Evolutionary conservation across 805 yeast species (phyloP).

Genomic region (Diddensiella caesifluorescens): DNA sequence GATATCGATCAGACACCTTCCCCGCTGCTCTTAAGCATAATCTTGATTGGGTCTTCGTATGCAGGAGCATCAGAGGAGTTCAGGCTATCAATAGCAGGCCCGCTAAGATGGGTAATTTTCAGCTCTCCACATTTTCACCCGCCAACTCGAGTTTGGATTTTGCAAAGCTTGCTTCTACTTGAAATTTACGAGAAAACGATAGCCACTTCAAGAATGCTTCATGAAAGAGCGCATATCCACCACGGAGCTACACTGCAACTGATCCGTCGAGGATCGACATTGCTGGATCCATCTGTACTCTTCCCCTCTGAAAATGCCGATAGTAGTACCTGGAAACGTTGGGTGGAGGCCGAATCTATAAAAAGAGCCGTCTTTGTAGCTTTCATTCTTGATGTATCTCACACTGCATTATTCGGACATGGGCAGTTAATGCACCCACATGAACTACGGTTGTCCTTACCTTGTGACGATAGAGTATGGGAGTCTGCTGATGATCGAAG

Average conservation of each 20-base stretch:
- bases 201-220: conserved; percentile 56
- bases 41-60: conserved; percentile 49
- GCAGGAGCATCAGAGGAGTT: conserved; percentile 29
- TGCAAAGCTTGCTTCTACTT: conserved; percentile 64
- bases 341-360: conserved; percentile 77
- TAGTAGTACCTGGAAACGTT: conserved; percentile 41
- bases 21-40: conserved; percentile 48
- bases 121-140: conserved; percentile 66
- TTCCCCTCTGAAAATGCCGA: conserved; percentile 26
- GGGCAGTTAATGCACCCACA: conserved; percentile 50
- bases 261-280: conserved; percentile 50
- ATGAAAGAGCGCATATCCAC: conserved; percentile 78
- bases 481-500: conserved; percentile 29
- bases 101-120: conserved; percentile 66
- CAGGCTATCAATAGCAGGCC: conserved; percentile 44
- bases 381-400: conserved; percentile 71
- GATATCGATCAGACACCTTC: conserved; percentile 44
- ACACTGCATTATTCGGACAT: conserved; percentile 74
- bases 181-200: conserved; percentile 76
- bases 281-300: conserved; percentile 37
- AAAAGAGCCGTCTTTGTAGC: conserved; percentile 77
- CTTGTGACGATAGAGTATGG: conserved; percentile 61
- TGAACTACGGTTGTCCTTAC: conserved; percentile 55
- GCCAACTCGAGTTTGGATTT: conserved; percentile 69
- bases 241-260: conserved; percentile 82